These are phyloP conservation scores for Phytophthora sp. DNA, from an alignment of 352 stramenopile species.

Conservation along the genomic window DNA sequence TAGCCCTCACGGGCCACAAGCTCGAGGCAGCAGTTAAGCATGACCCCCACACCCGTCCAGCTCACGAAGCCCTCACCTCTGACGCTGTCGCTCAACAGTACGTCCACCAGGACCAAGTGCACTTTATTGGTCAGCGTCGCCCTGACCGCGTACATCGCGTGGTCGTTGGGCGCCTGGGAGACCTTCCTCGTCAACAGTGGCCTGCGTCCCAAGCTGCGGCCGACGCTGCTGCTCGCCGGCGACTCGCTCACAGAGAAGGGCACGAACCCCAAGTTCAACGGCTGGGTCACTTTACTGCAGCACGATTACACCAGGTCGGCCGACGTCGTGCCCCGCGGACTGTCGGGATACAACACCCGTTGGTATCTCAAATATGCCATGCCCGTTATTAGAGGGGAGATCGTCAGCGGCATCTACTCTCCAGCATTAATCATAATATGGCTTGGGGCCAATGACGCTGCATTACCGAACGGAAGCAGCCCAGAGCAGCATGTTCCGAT, in stretches of 20 bases:
- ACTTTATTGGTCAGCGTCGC: constrained; percentile 16
- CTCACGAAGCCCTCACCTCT: constrained; percentile 8
- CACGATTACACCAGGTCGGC: constrained; percentile 44
- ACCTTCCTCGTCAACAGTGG: constrained; percentile 25
- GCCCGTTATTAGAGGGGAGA: constrained; percentile 47
- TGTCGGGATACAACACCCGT: constrained; percentile 48
- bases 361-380: constrained; percentile 53
- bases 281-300: constrained; percentile 48
- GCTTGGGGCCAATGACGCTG: constrained; percentile 71
- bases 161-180: constrained; percentile 30
- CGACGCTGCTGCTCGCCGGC: constrained; percentile 32
- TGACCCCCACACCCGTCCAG: constrained; percentile 21
- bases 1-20: no score
- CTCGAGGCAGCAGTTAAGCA: no score
- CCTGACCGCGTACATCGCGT: constrained; percentile 28
- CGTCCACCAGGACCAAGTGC: constrained; percentile 18
- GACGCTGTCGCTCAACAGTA: not conserved
- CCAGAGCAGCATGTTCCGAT: constrained; percentile 54
- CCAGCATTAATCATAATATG: constrained; percentile 59
- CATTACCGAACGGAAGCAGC: constrained; percentile 32
- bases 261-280: constrained; percentile 33
- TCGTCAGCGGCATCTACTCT: constrained; percentile 31
- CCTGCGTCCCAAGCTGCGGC: constrained; percentile 26
- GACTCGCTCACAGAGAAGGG: constrained; percentile 57
- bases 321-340: constrained; percentile 50